These are phyloP conservation scores for Coemansia sp. DNA, from an alignment of 192 early-diverging fungal species.

Conservation along the genomic window DNA sequence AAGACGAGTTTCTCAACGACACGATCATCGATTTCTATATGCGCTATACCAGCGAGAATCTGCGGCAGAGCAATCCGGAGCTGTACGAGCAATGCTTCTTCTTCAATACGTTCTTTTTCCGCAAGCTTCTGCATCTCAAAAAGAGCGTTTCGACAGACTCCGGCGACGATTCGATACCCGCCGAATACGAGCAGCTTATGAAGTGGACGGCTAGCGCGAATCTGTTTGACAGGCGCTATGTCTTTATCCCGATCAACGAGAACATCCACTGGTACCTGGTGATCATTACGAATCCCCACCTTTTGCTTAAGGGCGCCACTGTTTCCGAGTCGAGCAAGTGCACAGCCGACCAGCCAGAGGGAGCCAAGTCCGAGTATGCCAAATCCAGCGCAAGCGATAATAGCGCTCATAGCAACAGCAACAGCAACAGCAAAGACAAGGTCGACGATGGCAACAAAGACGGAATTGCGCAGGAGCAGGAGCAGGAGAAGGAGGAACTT, in stretches of 20 bases:
- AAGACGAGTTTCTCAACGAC: constrained; percentile 85
- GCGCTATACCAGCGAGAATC: constrained; percentile 56
- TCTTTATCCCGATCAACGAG: constrained; percentile 88
- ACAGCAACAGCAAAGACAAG: neutral
- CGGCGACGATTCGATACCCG: constrained; percentile 27
- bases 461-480: neutral
- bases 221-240: constrained; percentile 70
- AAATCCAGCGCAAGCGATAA: neutral
- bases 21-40: constrained; percentile 85
- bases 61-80: constrained; percentile 39
- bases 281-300: constrained; percentile 70
- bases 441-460: neutral
- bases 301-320: constrained; percentile 21
- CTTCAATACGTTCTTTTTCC: constrained; percentile 85
- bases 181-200: constrained; percentile 65
- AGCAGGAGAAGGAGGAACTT: neutral
- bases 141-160: constrained; percentile 19
- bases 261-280: constrained; percentile 90
- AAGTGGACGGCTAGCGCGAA: constrained; percentile 76
- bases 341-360: neutral
- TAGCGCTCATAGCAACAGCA: neutral
- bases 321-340: neutral
- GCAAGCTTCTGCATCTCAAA: constrained; percentile 58
- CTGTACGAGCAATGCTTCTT: constrained; percentile 63
- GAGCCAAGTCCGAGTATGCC: neutral